phyloP scores from a whole-genome alignment of 257 asterid species.

The Fraxinus excelsior region DNA sequence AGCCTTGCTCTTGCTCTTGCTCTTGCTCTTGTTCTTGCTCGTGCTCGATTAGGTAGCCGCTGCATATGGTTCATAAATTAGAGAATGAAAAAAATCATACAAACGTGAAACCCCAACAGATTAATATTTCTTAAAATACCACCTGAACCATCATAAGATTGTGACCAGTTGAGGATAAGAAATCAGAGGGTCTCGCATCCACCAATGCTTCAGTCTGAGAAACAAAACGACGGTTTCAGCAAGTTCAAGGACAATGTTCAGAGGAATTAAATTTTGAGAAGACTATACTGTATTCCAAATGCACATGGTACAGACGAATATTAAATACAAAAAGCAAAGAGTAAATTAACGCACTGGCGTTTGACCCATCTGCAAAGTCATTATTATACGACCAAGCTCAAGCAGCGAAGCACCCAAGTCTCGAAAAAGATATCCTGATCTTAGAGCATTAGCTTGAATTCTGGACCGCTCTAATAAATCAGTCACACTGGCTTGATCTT shows the following conservation, averaged over 20 bases:
- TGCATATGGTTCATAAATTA: conserved; percentile 36
- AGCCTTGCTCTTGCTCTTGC: conserved; percentile 54
- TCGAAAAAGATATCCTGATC: conserved; percentile 76
- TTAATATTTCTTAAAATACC: conserved; percentile 20
- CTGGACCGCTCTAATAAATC: conserved; percentile 69
- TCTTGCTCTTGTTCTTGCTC: conserved; percentile 8
- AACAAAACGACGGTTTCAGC: conserved; percentile 6
- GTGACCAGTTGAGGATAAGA: conserved; percentile 78
- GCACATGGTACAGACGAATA: conserved; percentile 3
- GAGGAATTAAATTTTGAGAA: conserved; percentile 3
- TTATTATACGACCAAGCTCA: conserved; percentile 89
- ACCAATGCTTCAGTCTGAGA: conserved; percentile 82
- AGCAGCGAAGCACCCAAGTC: conserved; percentile 80
- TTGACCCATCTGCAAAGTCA: conserved; percentile 86
- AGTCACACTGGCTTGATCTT: conserved; percentile 57
- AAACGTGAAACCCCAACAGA: conserved; percentile 1
- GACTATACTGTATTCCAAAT: background rate
- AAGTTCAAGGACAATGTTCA: conserved; percentile 1
- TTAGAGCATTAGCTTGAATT: conserved; percentile 67
- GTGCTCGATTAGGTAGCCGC: conserved; percentile 82
- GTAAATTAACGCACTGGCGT: conserved; percentile 57
- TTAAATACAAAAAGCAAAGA: conserved; percentile 5
- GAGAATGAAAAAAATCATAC: conserved; percentile 26
- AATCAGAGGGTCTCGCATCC: conserved; percentile 92
- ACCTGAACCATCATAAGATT: conserved; percentile 97